These are phyloP conservation scores for Eucalyptus regnans DNA, from an alignment of 345 rosid species.

Conservation along the genomic window DNA sequence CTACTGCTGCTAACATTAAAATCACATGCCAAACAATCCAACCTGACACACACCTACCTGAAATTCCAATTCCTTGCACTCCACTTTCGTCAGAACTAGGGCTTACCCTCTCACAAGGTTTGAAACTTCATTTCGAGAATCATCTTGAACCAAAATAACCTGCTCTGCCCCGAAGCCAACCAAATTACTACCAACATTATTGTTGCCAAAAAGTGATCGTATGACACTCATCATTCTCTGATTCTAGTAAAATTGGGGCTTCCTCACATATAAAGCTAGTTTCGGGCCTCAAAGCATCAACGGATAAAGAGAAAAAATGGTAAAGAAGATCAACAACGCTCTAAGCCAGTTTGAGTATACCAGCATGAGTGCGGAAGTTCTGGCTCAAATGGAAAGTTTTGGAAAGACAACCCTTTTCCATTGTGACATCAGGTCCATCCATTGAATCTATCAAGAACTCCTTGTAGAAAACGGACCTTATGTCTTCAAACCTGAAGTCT, in stretches of 20 bases:
- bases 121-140: not conserved
- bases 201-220: conserved; percentile 22
- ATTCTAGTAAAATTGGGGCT: conserved; percentile 28
- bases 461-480: conserved; percentile 22
- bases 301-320: conserved; percentile 15
- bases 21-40: not conserved
- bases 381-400: conserved; percentile 20
- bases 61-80: conserved; percentile 1
- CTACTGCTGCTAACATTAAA: not conserved
- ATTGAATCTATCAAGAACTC: conserved; percentile 9
- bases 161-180: not conserved
- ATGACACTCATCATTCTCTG: conserved; percentile 16
- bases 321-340: conserved; percentile 35
- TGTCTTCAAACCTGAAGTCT: conserved; percentile 35
- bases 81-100: not conserved
- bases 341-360: conserved; percentile 33
- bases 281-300: conserved; percentile 22
- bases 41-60: not conserved
- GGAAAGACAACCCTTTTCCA: conserved; percentile 18
- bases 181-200: not conserved
- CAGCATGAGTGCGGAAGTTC: conserved; percentile 44
- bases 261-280: conserved; percentile 29
- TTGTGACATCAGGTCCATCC: not conserved
- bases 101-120: not conserved
- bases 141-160: conserved; percentile 1